Evolutionary conservation across 441 rosid genomes (phyloP), one percentile per base, ranked within the genome.

Genomic region (Macaranga tanarius): DNA sequence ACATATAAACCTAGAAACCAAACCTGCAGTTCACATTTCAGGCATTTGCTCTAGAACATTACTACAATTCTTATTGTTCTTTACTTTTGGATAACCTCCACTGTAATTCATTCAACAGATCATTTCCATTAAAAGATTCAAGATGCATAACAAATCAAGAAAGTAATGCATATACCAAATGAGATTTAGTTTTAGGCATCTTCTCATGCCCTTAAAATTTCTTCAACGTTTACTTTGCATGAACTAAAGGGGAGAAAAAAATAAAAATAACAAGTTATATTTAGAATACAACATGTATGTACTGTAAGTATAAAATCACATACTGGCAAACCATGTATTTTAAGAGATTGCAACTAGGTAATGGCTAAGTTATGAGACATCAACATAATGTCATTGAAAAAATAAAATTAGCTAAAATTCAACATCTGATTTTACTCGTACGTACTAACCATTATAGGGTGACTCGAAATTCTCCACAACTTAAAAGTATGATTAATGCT

Each of bases 1-100:
- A 19, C 98, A 97, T 97, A 94, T 94, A 42, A 92, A 82, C 87
- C 91, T 88, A 38, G 96, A 97, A 69, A 94, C 97, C 81, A 94
- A 81, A 77, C 93, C 77, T 1, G 95, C 95, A 67, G 90, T 51
- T 74, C 76, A 79, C 89, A 88, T 90, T 59, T 88, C 96, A 70
- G 80, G 87, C 81, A 84, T 89, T 40, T 72, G 81, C 59, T 79
- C 79, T 58, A 47, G 71, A 60, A 61, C 75, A 23, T 66, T 75
- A 71, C 54, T n/a, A 28, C 73, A 79, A 65, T 26, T 72, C 55
- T 80, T 71, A 62, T 75, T 89, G 73, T 77, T 84, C 83, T 83
- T 87, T 67, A 69, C 50, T 80, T 62, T 79, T 0, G 89, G 96
- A 65, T 88, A 90, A 44, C 87, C 86, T 69, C 89, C 87, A 76